A percentile compares a stretch with the other conserved stretches of the same genome.
These are phyloP conservation scores for Haplosporangium sp. DNA, from an alignment of 371 early-diverging fungal genomes.

Conservation along the genomic window DNA sequence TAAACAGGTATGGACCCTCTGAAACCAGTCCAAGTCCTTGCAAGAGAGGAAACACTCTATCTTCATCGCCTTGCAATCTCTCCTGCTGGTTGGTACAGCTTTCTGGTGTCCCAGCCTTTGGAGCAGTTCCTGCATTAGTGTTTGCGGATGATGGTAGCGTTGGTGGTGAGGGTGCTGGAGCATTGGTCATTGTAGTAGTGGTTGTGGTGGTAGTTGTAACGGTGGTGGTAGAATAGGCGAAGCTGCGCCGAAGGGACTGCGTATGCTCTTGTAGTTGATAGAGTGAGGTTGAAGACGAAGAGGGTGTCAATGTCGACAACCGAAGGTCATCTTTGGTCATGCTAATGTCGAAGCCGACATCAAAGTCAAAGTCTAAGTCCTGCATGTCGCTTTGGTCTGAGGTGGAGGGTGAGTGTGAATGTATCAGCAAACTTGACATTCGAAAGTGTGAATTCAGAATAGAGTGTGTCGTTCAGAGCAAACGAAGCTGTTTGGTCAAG, in stretches of 20 bases:
- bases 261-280: constrained; percentile 20
- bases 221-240: constrained; percentile 6
- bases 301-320: constrained; percentile 20
- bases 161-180: constrained; percentile 11
- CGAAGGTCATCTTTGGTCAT: constrained; percentile 28
- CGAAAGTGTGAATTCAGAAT: not conserved
- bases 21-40: constrained; percentile 27
- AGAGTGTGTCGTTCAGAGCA: not conserved
- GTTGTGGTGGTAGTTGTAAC: constrained; percentile 29
- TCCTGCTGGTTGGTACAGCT: not conserved
- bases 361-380: constrained; percentile 21
- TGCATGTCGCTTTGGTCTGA: constrained; percentile 14
- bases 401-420: constrained; percentile 4
- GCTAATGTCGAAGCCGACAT: constrained; percentile 23
- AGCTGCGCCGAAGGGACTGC: not conserved
- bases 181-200: constrained; percentile 30
- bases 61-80: not conserved
- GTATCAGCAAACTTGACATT: constrained; percentile 1
- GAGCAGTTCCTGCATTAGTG: not conserved
- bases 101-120: not conserved
- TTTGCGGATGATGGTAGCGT: not conserved
- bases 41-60: not conserved
- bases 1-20: constrained; percentile 37
- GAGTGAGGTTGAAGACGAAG: constrained; percentile 33
- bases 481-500: too few relatives aligned